Evolutionary conservation across 2,329 filamentous ascomycete species (phyloP), one percentile per base, ranked within the genome.

Genomic region (Penicillium brevicompactum): DNA sequence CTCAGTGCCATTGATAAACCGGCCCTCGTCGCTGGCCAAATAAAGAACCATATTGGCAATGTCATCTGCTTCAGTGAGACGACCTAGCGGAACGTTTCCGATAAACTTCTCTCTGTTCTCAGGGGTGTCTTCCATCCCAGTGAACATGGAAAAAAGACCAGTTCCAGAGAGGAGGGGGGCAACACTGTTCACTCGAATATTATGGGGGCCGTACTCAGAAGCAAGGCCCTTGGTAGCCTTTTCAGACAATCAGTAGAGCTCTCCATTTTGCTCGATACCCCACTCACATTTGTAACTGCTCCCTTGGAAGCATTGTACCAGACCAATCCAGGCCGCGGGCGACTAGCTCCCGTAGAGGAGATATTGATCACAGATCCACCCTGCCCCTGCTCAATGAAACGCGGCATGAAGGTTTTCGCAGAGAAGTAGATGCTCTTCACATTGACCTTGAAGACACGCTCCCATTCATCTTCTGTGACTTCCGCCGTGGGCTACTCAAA

Each of bases 121-220:
- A 1, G 74, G 71, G 1, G 74, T 79, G 60, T 78, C 72, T 4
- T 73, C 70, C 60, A 77, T 73, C 0, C 78, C 77, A 0, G 70
- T 71, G 51, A 72, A 72, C 66, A 68, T 67, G 24, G 77, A 76
- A 59, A 83, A 84, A 22, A 91, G 78, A 2, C 84, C 86, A 0
- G 88, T 91, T 14, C 80, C 84, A 1, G 84, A 86, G 1, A 90
- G 78, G 0, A 90, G 80, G 0, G 88, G 88, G 45, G 86, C 89
- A 13, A 92, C 84, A 1, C 84, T 82, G 59, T 91, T 91, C 65
- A 92, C 87, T 0, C 88, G 83, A 60, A 92, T 90, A 61, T 89
- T 82, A 51, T 89, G 82, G 0, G 84, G 81, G 0, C 86, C 89
- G 63, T 88, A 92, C 70, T 92, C 89, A 1, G 88, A 85, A 0